Evolutionary conservation across 345 rosid genomes (phyloP).

Genomic region (Pistacia vera): DNA sequence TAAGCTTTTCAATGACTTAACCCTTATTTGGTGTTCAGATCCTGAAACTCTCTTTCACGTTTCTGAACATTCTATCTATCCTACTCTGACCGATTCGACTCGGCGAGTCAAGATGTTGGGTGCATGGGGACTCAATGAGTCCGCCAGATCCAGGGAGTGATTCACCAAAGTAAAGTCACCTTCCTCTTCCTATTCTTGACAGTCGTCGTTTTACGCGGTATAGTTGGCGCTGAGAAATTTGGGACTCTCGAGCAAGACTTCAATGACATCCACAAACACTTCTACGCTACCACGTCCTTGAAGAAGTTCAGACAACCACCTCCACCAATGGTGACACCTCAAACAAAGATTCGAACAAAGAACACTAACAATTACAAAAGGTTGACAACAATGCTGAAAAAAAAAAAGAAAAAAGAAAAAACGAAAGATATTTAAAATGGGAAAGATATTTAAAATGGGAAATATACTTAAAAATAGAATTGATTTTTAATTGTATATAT

Average conservation of each 20-base stretch:
- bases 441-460: too few relatives aligned
- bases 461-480: too few relatives aligned
- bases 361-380: slow-evolving; percentile 33
- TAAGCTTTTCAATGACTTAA: neutral
- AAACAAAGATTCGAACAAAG: neutral
- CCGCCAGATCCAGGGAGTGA: slow-evolving; percentile 19
- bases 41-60: neutral
- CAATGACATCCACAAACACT: slow-evolving; percentile 41
- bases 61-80: neutral
- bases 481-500: too few relatives aligned
- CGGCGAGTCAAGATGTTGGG: slow-evolving; percentile 35
- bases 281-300: slow-evolving; percentile 38
- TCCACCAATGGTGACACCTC: neutral
- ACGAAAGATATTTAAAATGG: too few relatives aligned
- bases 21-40: neutral
- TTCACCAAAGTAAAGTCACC: slow-evolving; percentile 42
- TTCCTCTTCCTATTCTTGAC: slow-evolving; percentile 54
- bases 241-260: slow-evolving; percentile 64
- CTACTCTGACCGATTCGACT: neutral
- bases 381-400: too few relatives aligned
- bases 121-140: slow-evolving; percentile 43
- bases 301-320: slow-evolving; percentile 7
- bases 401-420: too few relatives aligned
- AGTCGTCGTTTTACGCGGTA: slow-evolving; percentile 58
- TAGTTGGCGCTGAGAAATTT: slow-evolving; percentile 62